Evolutionary conservation across 345 rosid species (phyloP).

Genomic region (Populus deltoides): DNA sequence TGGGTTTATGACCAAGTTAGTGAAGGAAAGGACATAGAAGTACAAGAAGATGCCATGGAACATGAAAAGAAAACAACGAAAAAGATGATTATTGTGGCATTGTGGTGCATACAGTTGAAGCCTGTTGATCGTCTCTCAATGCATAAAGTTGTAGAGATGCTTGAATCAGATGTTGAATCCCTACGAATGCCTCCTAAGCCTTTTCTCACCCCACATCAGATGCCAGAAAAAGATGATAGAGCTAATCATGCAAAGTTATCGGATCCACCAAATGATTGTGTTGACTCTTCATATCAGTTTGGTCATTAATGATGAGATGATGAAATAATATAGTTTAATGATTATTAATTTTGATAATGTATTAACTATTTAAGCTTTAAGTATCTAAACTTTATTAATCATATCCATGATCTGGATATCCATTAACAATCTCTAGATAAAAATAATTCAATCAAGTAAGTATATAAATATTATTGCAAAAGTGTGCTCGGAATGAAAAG

Average conservation of each 20-base stretch:
- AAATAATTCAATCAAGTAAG: too few relatives aligned
- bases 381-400: accelerated
- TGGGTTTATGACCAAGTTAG: neutral
- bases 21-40: neutral
- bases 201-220: neutral
- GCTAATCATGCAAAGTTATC: neutral
- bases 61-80: neutral
- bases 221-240: neutral
- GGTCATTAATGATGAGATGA: neutral
- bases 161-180: neutral
- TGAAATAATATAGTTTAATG: too few relatives aligned
- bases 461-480: too few relatives aligned
- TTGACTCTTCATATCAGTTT: neutral
- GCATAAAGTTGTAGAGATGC: neutral
- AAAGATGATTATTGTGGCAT: neutral
- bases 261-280: neutral
- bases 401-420: too few relatives aligned
- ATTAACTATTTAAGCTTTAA: neutral
- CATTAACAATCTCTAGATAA: too few relatives aligned
- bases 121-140: neutral
- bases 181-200: neutral
- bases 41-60: neutral
- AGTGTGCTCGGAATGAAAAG: too few relatives aligned
- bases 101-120: neutral
- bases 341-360: too few relatives aligned